Conservation (phyloP, 1,284 basidiomycete genomes). For the Melampsora americana region DNA sequence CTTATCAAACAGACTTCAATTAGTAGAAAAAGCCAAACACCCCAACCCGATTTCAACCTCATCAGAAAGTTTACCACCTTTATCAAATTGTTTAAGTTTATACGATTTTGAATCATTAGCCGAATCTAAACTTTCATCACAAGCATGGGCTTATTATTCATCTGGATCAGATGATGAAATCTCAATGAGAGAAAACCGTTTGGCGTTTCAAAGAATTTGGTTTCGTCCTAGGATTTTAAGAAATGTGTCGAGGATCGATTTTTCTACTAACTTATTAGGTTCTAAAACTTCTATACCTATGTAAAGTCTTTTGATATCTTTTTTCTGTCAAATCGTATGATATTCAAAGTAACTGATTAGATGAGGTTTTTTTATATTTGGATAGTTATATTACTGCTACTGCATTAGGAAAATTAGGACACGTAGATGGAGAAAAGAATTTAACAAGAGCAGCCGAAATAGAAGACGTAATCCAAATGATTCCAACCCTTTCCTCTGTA, state of each 20-base stretch:
- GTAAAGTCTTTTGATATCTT: not conserved
- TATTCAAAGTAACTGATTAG: not conserved
- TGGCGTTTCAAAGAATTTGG: constrained; percentile 85
- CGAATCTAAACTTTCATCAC: constrained; percentile 67
- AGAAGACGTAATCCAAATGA: constrained; percentile 82
- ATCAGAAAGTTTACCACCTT: constrained; percentile 31
- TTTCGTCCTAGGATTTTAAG: constrained; percentile 84
- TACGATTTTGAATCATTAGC: constrained; percentile 89
- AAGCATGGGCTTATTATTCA: constrained; percentile 85
- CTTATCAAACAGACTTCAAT: too few species aligned
- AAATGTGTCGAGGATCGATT: constrained; percentile 77
- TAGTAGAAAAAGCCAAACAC: not conserved
- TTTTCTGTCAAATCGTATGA: not conserved
- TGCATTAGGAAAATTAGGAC: constrained; percentile 77
- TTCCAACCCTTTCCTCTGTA: constrained; percentile 82
- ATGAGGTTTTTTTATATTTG: constrained; percentile 68
- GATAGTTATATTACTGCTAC: constrained; percentile 73
- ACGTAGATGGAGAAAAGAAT: constrained; percentile 58
- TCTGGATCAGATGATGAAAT: constrained; percentile 74
- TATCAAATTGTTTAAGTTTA: constrained; percentile 54
- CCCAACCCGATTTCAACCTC: not conserved
- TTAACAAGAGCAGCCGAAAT: constrained; percentile 79
- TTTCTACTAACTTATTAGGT: constrained; percentile 73
- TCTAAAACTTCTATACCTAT: constrained; percentile 47
- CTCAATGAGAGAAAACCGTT: constrained; percentile 72